Evolutionary conservation across 2,329 filamentous ascomycete species (phyloP).

Genomic region (Chrysosphaeria jannelii): DNA sequence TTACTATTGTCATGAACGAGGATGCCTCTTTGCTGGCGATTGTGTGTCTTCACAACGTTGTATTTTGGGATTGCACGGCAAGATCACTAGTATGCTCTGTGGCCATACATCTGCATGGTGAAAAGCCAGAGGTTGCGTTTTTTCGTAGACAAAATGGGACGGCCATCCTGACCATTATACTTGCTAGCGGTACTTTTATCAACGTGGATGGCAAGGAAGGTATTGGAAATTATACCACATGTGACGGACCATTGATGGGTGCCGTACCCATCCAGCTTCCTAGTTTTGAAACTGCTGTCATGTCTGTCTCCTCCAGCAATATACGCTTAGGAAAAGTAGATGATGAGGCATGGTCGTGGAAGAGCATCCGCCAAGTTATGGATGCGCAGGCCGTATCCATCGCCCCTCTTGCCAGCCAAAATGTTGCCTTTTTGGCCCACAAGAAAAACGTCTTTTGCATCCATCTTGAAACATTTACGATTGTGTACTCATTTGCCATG

Average conservation of each 20-base stretch:
- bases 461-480: constrained; percentile 21
- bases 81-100: constrained; percentile 24
- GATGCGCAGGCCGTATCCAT: too few species aligned
- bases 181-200: constrained; percentile 29
- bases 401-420: background rate
- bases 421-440: background rate
- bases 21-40: constrained; percentile 35
- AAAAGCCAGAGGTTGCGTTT: constrained; percentile 30
- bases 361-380: too few species aligned
- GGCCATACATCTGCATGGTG: constrained; percentile 22
- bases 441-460: constrained; percentile 10
- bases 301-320: background rate
- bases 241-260: constrained; percentile 8
- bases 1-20: constrained; percentile 33
- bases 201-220: constrained; percentile 21
- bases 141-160: constrained; percentile 18
- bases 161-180: constrained; percentile 26
- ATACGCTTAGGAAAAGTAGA: too few species aligned
- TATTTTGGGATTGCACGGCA: constrained; percentile 25
- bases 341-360: too few species aligned
- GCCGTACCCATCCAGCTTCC: constrained; percentile 12
- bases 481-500: constrained; percentile 31
- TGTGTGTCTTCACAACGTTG: constrained; percentile 24
- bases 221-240: constrained; percentile 8
- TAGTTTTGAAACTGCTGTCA: background rate